phyloP scores from a whole-genome alignment of 2,329 filamentous ascomycete species.

The Bipolaris bicolor region DNA sequence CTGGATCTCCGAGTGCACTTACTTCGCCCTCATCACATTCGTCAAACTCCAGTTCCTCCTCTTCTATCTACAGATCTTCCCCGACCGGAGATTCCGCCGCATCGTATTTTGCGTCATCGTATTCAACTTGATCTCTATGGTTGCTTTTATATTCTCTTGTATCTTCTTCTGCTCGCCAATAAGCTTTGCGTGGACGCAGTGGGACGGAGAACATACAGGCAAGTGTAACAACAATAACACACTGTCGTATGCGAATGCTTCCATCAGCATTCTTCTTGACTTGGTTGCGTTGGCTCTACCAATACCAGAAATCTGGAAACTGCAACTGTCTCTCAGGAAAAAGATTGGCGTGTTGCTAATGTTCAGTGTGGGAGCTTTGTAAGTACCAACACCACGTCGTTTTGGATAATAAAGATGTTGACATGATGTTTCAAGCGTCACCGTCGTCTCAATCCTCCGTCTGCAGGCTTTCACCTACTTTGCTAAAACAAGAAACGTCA shows the following conservation, averaged over 20 bases:
- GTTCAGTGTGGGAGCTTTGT: conserved; percentile 50
- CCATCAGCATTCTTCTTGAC: conserved; percentile 42
- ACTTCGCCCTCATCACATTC: conserved; percentile 28
- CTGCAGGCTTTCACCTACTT: not conserved
- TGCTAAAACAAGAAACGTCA: not conserved
- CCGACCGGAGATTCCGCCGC: conserved; percentile 22
- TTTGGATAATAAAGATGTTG: not conserved
- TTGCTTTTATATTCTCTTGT: conserved; percentile 26
- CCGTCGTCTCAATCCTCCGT: not conserved
- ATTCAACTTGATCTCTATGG: conserved; percentile 25
- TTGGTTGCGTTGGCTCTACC: conserved; percentile 41
- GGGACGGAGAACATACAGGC: conserved; percentile 36
- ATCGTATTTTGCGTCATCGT: conserved; percentile 24
- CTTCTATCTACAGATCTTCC: conserved; percentile 43
- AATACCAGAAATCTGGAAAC: conserved; percentile 35
- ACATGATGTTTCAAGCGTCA: not conserved
- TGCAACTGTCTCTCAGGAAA: conserved; percentile 37
- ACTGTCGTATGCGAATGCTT: conserved; percentile 37
- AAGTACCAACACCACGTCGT: conserved; percentile 21
- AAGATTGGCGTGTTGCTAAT: conserved; percentile 47
- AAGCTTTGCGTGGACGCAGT: conserved; percentile 30
- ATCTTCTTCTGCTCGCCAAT: conserved; percentile 33
- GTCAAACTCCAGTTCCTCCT: conserved; percentile 40
- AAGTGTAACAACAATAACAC: conserved; percentile 34
- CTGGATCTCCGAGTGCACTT: conserved; percentile 31